Percentiles rank a stretch among this genome's conserved stretches.
phyloP scores from a whole-genome alignment of 2,329 filamentous ascomycete genomes.

The Colletotrichum tabaci region DNA sequence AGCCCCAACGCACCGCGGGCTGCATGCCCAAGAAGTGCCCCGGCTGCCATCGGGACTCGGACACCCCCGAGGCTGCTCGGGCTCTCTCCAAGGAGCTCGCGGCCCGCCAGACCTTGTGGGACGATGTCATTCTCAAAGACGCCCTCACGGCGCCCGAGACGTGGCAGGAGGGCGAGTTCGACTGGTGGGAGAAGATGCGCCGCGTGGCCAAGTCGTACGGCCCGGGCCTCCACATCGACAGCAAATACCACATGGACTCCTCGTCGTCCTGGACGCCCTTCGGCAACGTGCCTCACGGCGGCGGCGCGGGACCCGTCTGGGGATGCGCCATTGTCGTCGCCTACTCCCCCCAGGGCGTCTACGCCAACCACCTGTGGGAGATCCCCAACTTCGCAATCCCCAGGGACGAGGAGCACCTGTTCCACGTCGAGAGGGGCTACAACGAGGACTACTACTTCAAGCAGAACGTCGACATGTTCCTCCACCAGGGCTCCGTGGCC shows the following conservation, averaged over 20 bases:
- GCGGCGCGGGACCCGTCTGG: slow-evolving; percentile 41
- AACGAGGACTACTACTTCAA: slow-evolving; percentile 22
- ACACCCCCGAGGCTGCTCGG: not conserved
- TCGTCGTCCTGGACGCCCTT: slow-evolving; percentile 23
- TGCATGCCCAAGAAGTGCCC: slow-evolving; percentile 34
- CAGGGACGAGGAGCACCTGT: not conserved
- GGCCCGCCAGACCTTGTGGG: slow-evolving; percentile 12
- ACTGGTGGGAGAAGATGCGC: slow-evolving; percentile 43
- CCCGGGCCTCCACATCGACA: slow-evolving; percentile 18
- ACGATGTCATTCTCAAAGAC: slow-evolving; percentile 31
- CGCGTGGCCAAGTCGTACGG: slow-evolving; percentile 34
- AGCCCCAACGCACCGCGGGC: not conserved
- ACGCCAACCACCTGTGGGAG: slow-evolving; percentile 42
- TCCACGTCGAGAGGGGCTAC: not conserved
- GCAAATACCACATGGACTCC: slow-evolving; percentile 19
- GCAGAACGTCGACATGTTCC: slow-evolving; percentile 32
- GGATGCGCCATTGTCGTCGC: slow-evolving; percentile 40
- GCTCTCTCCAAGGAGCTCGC: not conserved
- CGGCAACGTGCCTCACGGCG: slow-evolving; percentile 16
- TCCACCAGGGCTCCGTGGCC: slow-evolving; percentile 5
- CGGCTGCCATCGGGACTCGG: not conserved
- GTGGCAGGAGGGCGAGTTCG: slow-evolving; percentile 24
- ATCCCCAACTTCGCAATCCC: slow-evolving; percentile 35
- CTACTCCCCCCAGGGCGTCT: slow-evolving; percentile 37
- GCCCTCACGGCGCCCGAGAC: slow-evolving; percentile 23